Conservation (phyloP, 2,329 filamentous ascomycete genomes). For the Rutstroemia sp. region DNA sequence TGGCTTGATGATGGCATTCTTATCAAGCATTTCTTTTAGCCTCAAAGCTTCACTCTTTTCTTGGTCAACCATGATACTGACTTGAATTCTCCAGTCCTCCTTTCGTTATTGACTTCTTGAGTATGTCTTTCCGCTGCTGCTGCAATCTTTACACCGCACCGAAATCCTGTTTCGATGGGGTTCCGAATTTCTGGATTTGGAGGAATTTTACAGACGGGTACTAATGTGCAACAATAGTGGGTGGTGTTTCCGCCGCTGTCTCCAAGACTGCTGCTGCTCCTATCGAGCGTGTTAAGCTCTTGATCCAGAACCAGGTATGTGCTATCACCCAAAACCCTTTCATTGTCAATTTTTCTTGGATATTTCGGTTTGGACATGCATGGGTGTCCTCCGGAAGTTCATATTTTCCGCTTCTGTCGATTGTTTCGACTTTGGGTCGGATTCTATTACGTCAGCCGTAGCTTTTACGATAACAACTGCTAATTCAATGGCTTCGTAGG, state of each 20-base stretch:
- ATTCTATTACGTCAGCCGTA: background rate
- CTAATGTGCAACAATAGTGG: slow-evolving; percentile 58
- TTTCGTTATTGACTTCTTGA: slow-evolving; percentile 98
- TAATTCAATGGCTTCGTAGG: slow-evolving; percentile 45
- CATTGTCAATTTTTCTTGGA: slow-evolving; percentile 3
- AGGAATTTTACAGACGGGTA: background rate
- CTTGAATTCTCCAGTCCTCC: slow-evolving; percentile 46
- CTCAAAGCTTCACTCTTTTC: slow-evolving; percentile 4
- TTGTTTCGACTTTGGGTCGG: background rate
- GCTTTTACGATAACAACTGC: slow-evolving; percentile 3
- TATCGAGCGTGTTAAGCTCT: slow-evolving; percentile 99
- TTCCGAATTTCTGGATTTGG: slow-evolving; percentile 7
- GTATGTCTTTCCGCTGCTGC: slow-evolving; percentile 53
- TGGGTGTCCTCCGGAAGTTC: background rate
- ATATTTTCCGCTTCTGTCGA: background rate
- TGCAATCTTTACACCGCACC: slow-evolving; percentile 9
- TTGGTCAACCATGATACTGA: slow-evolving; percentile 19
- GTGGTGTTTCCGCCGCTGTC: slow-evolving; percentile 99
- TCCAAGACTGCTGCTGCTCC: slow-evolving; percentile 99
- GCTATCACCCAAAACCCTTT: background rate
- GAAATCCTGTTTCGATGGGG: slow-evolving; percentile 8
- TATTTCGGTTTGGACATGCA: slow-evolving; percentile 16
- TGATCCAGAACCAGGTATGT: slow-evolving; percentile 99
- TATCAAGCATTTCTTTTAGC: slow-evolving; percentile 13
- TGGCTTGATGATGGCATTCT: slow-evolving; percentile 14